Percentiles rank a stretch among this genome's conserved stretches.
phyloP scores from a whole-genome alignment of 2,329 filamentous ascomycete species.

The Colletotrichum sp. region DNA sequence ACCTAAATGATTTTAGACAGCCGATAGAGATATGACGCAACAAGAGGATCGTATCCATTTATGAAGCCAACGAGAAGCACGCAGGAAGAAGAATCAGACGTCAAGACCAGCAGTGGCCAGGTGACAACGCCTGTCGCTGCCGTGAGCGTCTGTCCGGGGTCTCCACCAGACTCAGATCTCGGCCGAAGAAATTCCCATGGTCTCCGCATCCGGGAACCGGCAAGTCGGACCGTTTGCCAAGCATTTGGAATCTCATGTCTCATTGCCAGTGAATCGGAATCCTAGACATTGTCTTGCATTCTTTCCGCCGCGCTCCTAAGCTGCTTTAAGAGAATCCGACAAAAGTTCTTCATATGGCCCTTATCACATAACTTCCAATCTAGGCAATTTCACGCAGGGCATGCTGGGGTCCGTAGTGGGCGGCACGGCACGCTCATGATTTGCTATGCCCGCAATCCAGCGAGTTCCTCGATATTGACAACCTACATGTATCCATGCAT shows the following conservation, averaged over 20 bases:
- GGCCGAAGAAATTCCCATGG: background rate
- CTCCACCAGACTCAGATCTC: background rate
- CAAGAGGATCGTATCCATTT: background rate
- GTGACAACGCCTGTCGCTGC: background rate
- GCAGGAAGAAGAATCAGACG: background rate
- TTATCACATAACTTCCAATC: background rate
- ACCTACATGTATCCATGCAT: too few species aligned
- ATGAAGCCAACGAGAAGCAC: background rate
- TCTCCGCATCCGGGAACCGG: background rate
- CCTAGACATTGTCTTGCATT: background rate
- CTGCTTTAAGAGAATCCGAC: background rate
- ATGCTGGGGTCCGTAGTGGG: background rate
- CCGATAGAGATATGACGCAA: background rate
- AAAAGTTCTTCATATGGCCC: background rate
- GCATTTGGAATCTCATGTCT: background rate
- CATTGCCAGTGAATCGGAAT: background rate
- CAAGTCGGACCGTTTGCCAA: background rate
- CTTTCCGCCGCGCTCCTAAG: background rate
- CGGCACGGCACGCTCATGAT: fast-evolving
- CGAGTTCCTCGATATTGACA: background rate
- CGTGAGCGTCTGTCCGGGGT: background rate
- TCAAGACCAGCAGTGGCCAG: background rate
- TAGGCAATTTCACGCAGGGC: background rate
- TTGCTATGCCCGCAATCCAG: background rate
- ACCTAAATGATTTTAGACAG: fast-evolving